These are phyloP conservation scores for Sclerotinia sclerotiorum DNA, from an alignment of 2,329 filamentous ascomycete species.

Conservation along the genomic window DNA sequence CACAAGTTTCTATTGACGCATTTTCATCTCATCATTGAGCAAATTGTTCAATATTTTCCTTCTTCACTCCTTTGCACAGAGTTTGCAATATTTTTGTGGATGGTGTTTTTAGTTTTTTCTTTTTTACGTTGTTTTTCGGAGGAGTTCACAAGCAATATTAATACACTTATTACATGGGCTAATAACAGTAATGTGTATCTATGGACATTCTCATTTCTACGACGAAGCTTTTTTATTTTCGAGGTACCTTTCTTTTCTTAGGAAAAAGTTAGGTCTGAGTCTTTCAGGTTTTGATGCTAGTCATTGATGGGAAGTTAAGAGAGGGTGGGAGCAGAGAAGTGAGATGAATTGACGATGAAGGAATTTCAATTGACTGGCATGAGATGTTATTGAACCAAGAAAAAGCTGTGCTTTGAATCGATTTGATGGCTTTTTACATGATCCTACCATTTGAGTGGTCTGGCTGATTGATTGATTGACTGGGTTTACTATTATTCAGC, in stretches of 20 bases:
- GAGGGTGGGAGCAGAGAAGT: neutral
- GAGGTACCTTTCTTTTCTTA: slow-evolving; percentile 15
- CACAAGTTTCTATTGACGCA: slow-evolving; percentile 22
- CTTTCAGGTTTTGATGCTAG: slow-evolving; percentile 18
- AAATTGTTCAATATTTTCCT: slow-evolving; percentile 21
- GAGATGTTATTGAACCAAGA: neutral
- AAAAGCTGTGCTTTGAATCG: slow-evolving; percentile 11
- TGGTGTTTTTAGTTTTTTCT: neutral
- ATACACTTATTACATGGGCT: slow-evolving; percentile 18
- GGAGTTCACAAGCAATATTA: slow-evolving; percentile 18
- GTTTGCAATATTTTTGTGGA: slow-evolving; percentile 2
- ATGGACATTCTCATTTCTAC: slow-evolving; percentile 13
- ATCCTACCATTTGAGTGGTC: slow-evolving; percentile 2
- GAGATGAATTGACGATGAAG: neutral
- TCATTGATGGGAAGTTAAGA: slow-evolving; percentile 1
- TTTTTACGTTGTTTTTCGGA: slow-evolving; percentile 20
- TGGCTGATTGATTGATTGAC: neutral
- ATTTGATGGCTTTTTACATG: neutral
- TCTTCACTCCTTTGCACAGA: slow-evolving; percentile 20
- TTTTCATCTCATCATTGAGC: slow-evolving; percentile 12
- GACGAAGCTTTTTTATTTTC: slow-evolving; percentile 5
- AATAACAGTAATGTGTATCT: slow-evolving; percentile 26
- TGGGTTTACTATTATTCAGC: slow-evolving; percentile 2
- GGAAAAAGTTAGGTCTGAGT: neutral
- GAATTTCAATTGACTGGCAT: neutral